Base-by-base conservation (phyloP, 2,329 filamentous ascomycete genomes). In the Sarocladium kiliense region DNA sequence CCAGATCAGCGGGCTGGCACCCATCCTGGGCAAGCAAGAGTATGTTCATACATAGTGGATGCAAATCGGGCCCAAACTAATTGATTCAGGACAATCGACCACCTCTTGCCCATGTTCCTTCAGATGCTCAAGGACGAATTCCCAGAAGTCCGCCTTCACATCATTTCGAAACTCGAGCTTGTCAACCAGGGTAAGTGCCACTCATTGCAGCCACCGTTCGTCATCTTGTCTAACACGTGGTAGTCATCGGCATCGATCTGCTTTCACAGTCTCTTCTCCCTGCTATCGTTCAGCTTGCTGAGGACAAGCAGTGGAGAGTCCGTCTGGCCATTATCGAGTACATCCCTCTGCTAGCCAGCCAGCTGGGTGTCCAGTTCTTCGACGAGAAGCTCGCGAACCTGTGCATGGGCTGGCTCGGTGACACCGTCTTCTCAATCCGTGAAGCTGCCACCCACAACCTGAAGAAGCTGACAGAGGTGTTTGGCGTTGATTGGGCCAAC, bases 51-150 rank as follows among this genome's bases (percentile, higher is more conserved):
- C 58, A 36, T 23, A 26, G 12, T 26, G 3, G 18, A 45, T 18
- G 16, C 18, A 3, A 32, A 10, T 23, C 27, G 27, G 53, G 14
- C 14, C 10, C 10, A 23, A 21, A n/a, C 54, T 51, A 19, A 57
- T 26, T 21, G 5, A 32, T 51, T 18, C 41, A 94, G 90, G 73
- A 99, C 94, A 27, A 97, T 96, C 62, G 88, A 94, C 63, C 94
- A 99, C 70, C 85, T 99, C 44, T 83, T 99, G 44, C 94, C 94
- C 54, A 99, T 99, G 93, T 97, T 99, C 74, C 81, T 99, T 54
- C 90, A 96, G 71, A 99, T 99, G 94, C 86, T 99, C 65, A 99
- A 97, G 81, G 94, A 99, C 66, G 94, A 99, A 68, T 97, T 97
- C 72, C 94, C 94, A 21, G 94, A 99, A 69, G 94, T 99, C 53